Base-by-base conservation (phyloP, 108 stramenopile species). In the Aurantiochytrium sp. region DNA sequence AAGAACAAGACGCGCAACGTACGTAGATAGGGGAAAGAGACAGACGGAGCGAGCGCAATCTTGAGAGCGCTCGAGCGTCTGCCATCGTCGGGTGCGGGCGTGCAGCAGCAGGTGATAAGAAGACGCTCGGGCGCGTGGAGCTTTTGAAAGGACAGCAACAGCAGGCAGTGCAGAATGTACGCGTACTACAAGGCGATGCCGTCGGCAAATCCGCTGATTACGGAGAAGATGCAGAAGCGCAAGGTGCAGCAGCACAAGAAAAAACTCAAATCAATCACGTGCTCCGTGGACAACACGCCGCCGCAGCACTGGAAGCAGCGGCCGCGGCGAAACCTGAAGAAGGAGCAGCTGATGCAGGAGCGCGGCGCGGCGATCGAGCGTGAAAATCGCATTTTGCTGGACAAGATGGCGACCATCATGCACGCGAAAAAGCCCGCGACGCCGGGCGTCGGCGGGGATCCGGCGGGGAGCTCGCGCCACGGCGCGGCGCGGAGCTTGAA, bases 161-260 rank as follows among this genome's bases (percentile, higher is more conserved):
- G 42, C 35, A 18, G 25, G 64, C 35, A 10, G 49, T 2, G 28
- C 0, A 83, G 25, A 4, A 83, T 83, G 76, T 83, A 83, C 51
- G 76, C 76, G 51, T 83, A 83, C 76, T 83, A 83, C 76, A 83
- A 83, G 51, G 76, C 76, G 28, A 83, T 83, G 76, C 76, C 76
- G 51, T 83, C 76, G n/a, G 49, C 45, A 3, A 83, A 83, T 4
- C 76, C 76, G 76, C 76, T 83, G 76, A 45, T 83, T 43, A 83
- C 49, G 25, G 76, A 83, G 76, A 47, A 53, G 25, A 83, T 83
- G n/a, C 76, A 83, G 51, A 12, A 83, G 28, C 76, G 76, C 45
- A 83, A 47, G 28, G 23, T 23, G 19, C 23, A 83, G 76, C 45
- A 83, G 51, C 76, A 83, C 51, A 83, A 83, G 76, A 23, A 83